Base-by-base conservation (phyloP, 768 basidiomycete species). In the Mycena rebaudengoi region DNA sequence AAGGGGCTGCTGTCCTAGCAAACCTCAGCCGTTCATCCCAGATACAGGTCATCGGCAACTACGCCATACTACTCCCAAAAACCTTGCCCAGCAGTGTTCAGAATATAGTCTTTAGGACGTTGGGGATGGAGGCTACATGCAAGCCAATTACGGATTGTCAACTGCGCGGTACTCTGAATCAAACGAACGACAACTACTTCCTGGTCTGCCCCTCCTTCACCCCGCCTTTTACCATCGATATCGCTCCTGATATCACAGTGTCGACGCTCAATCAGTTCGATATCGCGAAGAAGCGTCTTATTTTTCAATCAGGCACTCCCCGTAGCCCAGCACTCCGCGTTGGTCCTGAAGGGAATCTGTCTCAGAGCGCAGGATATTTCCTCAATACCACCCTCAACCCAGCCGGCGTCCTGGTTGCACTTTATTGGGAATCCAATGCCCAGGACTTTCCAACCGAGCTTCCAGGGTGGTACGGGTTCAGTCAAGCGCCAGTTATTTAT, bases 361-460 rank as follows among this genome's bases (percentile, higher is more conserved):
- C 23, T 10, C 21, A 25, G 4, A 25, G 30, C 25, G 26, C 30
- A 4, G 60, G 60, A 25, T 60, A 60, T 43, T 30, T 51, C 4
- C 43, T 52, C 4, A 26, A 28, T 20, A 33, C 60, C n/a, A 18
- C 28, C 2, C 49, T 60, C 7, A 60, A 60, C 35, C 60, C 60
- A 7, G 29, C 60, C 8, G 60, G 60, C 8, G 60, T 46, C 11
- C 50, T 35, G 14, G 25, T 26, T n/a, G 30, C 39, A 6, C 32
- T 60, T 4, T 60, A 53, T 39, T 60, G 60, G 60, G 60, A 33
- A n/a, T n/a, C n/a, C n/a, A n/a, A n/a, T n/a, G n/a, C n/a, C n/a
- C n/a, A n/a, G n/a, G n/a, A n/a, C n/a, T n/a, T n/a, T n/a, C n/a
- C n/a, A n/a, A n/a, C n/a, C n/a, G n/a, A n/a, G n/a, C n/a, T n/a